These are phyloP conservation scores for Amaranthus tricolor DNA, from an alignment of 179 eudicot species.

Conservation along the genomic window DNA sequence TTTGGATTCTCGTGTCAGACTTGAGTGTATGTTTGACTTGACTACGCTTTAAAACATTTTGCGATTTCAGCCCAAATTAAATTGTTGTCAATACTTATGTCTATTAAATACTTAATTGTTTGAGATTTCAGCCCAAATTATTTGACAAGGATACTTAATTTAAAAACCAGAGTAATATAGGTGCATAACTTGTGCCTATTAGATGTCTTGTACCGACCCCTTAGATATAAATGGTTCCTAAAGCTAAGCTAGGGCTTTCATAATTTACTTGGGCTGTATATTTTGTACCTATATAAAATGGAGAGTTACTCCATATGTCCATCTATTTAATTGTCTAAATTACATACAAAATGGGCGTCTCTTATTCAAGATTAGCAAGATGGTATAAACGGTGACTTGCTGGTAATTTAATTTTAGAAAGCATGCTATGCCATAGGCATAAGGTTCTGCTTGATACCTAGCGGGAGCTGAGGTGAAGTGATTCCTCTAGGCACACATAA, in stretches of 20 bases:
- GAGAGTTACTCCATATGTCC: not conserved
- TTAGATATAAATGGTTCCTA: not conserved
- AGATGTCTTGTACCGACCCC: not conserved
- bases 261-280: not conserved
- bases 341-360: not conserved
- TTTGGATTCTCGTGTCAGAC: no score
- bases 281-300: not conserved
- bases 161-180: no score
- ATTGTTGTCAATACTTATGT: no score
- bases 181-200: not conserved
- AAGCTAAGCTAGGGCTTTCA: conserved; percentile 1
- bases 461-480: no score
- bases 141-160: no score
- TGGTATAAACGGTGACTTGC: not conserved
- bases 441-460: no score
- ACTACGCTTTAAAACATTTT: no score
- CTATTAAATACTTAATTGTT: no score
- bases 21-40: no score
- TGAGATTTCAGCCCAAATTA: no score
- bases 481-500: no score
- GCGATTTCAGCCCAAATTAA: no score
- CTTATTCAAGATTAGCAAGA: not conserved
- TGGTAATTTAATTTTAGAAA: conserved; percentile 1
- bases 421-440: not conserved
- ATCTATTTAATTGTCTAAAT: not conserved